Evolutionary conservation across 805 yeast genomes (phyloP).

Genomic region (Zygoascus flipseniorum): DNA sequence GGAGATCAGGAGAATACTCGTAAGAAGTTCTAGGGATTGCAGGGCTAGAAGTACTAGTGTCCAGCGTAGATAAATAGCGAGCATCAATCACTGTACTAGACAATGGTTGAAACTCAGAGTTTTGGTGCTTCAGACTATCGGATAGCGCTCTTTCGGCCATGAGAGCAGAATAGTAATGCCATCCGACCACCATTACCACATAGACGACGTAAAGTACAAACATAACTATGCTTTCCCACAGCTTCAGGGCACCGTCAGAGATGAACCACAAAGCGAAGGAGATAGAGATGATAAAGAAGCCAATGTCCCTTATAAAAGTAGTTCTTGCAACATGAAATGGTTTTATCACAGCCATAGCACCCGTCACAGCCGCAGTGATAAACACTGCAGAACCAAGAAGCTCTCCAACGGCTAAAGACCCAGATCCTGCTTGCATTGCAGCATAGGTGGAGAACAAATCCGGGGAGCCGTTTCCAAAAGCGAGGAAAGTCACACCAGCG

Average conservation of each 20-base stretch:
- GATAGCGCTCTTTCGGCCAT: background rate
- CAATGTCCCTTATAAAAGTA: slow-evolving; percentile 51
- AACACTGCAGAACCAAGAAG: slow-evolving; percentile 86
- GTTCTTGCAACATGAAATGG: slow-evolving; percentile 48
- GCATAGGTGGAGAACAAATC: slow-evolving; percentile 79
- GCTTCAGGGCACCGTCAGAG: slow-evolving; percentile 44
- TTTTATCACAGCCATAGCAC: slow-evolving; percentile 59
- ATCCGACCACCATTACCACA: slow-evolving; percentile 39
- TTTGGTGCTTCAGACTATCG: background rate
- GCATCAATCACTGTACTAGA: background rate
- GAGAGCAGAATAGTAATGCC: slow-evolving; percentile 31
- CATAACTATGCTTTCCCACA: slow-evolving; percentile 51
- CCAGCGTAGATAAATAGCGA: background rate
- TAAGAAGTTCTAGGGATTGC: background rate
- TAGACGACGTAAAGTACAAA: slow-evolving; percentile 49
- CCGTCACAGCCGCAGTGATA: slow-evolving; percentile 70
- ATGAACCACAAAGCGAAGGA: slow-evolving; percentile 44
- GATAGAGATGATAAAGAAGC: slow-evolving; percentile 46
- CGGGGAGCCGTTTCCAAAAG: slow-evolving; percentile 89
- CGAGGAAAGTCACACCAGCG: slow-evolving; percentile 79
- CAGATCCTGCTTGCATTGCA: slow-evolving; percentile 66
- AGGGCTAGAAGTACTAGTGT: background rate
- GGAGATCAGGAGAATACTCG: background rate
- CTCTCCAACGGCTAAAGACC: slow-evolving; percentile 80
- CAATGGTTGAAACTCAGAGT: background rate